Evolutionary conservation across 2,329 filamentous ascomycete genomes (phyloP), one percentile per base, ranked within the genome.

Genomic region (Penicillium digitatum): DNA sequence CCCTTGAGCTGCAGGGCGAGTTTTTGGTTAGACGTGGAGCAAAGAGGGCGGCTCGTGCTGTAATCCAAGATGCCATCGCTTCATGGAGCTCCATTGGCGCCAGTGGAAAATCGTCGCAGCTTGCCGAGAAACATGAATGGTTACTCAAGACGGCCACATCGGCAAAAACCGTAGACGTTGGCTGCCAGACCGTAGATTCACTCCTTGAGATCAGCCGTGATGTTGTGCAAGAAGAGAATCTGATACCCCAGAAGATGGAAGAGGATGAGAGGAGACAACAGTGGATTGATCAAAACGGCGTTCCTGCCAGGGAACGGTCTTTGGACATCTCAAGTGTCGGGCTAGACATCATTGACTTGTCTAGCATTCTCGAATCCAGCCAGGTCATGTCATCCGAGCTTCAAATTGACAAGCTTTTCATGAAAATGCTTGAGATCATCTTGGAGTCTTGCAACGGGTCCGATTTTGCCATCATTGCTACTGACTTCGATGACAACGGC

Each of bases 381-480:
- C 84, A 86, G 66, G 78, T 87, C 6, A 79, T 87, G 61, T 86
- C 84, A 7, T 86, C 83, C 14, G 84, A 87, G 63, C 74, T 87
- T 16, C 79, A 85, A 57, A 81, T 87, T 39, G 83, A 87, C 56
- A 81, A 80, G 47, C 74, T 87, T 3, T 74, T 87, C 52, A 78
- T 79, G 2, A 86, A 85, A 68, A 84, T 87, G 78, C 81, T 82
- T 16, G 80, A 82, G 53, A 86, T 87, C 57, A 85, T 87, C 31
- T 70, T 86, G 7, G 83, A 87, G 62, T 83, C 82, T 1, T 85
- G 83, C 16, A 83, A 82, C 22, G 78, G 78, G 0, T 83, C 82
- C 3, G 82, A 84, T 35, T 76, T 84, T 27, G 82, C 81, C 29
- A 82, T 81, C 1, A 82, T 87, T 52, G 80, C 83, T 38, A 81